Percentiles rank a stretch among this genome's conserved stretches.
These are phyloP conservation scores for Pilasporangium apinafurcum DNA, from an alignment of 352 stramenopile genomes.

Conservation along the genomic window DNA sequence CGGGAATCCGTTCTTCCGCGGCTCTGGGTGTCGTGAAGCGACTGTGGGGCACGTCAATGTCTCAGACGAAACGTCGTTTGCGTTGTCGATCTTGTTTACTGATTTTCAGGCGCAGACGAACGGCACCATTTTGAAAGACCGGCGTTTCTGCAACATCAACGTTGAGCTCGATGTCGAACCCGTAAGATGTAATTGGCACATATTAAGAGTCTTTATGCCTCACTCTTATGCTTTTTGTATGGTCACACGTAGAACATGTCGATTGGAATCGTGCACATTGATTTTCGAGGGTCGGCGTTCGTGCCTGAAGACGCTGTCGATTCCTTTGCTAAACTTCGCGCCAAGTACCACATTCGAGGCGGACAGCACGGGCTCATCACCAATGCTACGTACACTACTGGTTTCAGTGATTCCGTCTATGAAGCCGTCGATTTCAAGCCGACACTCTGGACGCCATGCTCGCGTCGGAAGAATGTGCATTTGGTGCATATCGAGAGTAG, in stretches of 20 bases:
- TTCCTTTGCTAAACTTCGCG: conserved; percentile 4
- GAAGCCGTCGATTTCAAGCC: conserved; percentile 13
- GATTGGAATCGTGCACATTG: conserved; percentile 22
- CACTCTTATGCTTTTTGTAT: neutral
- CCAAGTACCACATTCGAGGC: conserved; percentile 13
- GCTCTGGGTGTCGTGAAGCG: conserved; percentile 12
- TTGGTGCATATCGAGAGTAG: conserved; percentile 20
- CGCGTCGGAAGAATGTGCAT: conserved; percentile 1
- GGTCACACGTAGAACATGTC: conserved; percentile 16
- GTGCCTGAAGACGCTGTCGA: conserved; percentile 4
- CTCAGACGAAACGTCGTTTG: conserved; percentile 16
- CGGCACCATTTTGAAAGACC: conserved; percentile 1
- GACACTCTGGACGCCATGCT: conserved; percentile 18
- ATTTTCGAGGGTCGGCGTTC: conserved; percentile 22
- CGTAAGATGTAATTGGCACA: conserved; percentile 1
- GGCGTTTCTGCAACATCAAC: conserved; percentile 16
- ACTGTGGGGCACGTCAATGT: conserved; percentile 17
- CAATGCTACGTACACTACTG: conserved; percentile 6
- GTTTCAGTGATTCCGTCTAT: conserved; percentile 17
- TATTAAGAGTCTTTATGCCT: neutral
- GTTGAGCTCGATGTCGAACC: conserved; percentile 14
- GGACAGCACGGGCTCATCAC: neutral
- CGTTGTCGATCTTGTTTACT: conserved; percentile 19
- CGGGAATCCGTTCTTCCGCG: conserved; percentile 15
- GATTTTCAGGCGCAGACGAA: conserved; percentile 16